Conservation (phyloP, 2,329 filamentous ascomycete genomes). For the Aspergillus sp. region DNA sequence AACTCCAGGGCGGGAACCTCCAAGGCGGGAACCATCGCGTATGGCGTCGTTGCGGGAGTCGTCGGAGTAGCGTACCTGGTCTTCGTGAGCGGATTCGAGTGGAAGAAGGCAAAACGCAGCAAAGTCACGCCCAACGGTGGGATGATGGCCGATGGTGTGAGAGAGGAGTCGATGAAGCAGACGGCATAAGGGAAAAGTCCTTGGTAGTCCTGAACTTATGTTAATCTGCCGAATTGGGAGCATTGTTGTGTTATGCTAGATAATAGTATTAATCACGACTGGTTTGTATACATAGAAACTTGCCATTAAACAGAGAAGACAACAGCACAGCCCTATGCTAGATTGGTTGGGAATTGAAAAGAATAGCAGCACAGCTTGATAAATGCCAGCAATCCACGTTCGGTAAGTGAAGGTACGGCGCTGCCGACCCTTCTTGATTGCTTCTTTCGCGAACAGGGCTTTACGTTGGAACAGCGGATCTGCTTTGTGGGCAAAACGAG, state of each 20-base stretch:
- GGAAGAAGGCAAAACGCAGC: background rate
- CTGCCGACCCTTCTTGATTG: too few species aligned
- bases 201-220: background rate
- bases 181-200: background rate
- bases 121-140: background rate
- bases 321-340: too few species aligned
- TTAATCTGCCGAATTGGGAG: background rate
- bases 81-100: background rate
- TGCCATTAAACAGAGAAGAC: too few species aligned
- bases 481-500: too few species aligned
- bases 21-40: constrained; percentile 6
- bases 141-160: background rate
- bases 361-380: too few species aligned
- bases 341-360: too few species aligned
- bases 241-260: background rate
- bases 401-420: too few species aligned
- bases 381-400: too few species aligned
- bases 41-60: constrained; percentile 6
- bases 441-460: too few species aligned
- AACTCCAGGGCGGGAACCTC: constrained; percentile 21
- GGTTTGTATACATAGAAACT: background rate
- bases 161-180: background rate
- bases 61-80: constrained; percentile 3
- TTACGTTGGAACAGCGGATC: too few species aligned
- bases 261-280: background rate